Conservation (phyloP, 106 monocot species). For the Dactylorhiza incarnata region DNA sequence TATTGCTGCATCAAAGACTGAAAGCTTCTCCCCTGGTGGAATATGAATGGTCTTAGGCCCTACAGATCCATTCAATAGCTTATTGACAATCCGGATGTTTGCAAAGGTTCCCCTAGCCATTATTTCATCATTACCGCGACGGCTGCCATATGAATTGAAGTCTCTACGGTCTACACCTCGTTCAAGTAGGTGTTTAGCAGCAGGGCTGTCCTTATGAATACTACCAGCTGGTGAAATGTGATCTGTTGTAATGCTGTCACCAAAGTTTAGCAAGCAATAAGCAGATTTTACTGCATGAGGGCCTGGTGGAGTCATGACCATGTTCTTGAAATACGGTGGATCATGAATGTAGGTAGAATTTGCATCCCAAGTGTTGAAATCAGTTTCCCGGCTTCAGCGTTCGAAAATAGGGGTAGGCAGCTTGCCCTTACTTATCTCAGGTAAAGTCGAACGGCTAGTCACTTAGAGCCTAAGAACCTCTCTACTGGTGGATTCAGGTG, state of each 20-base stretch:
- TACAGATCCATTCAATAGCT: conserved; percentile 69
- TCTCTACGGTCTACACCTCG: conserved; percentile 57
- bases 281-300: conserved; percentile 58
- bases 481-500: no score
- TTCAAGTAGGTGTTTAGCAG: conserved; percentile 72
- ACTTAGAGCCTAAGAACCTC: no score
- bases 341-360: conserved; percentile 79
- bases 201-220: conserved; percentile 76
- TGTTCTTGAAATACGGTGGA: conserved; percentile 66
- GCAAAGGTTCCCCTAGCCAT: conserved; percentile 85
- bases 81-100: conserved; percentile 80
- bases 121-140: conserved; percentile 77
- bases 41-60: conserved; percentile 79
- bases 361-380: no score
- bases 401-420: no score
- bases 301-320: conserved; percentile 77
- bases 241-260: conserved; percentile 74
- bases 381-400: no score
- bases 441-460: no score
- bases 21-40: conserved; percentile 77
- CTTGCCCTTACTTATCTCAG: no score
- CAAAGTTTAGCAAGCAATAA: conserved; percentile 63
- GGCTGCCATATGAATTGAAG: conserved; percentile 85
- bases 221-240: conserved; percentile 81
- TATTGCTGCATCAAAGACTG: conserved; percentile 75